Evolutionary conservation across 164 flowering plant species (phyloP).

Genomic region (Nelumbo lutea): DNA sequence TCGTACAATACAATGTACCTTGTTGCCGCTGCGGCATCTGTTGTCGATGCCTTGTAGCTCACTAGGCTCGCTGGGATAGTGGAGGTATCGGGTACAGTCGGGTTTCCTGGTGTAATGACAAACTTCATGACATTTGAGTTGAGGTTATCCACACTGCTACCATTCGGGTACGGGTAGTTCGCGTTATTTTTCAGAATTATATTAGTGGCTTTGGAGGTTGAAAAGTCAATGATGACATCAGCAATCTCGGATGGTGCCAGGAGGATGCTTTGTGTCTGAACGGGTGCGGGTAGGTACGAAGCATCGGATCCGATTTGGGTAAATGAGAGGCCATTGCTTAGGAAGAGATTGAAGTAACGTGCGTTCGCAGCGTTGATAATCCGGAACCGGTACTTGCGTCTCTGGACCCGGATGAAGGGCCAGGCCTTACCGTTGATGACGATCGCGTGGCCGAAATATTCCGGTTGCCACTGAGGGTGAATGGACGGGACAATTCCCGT

Average conservation of each 20-base stretch:
- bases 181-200: conserved; percentile 48
- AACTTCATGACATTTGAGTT: conserved; percentile 64
- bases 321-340: conserved; percentile 47
- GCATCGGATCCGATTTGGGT: conserved; percentile 62
- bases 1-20: conserved; percentile 61
- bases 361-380: conserved; percentile 74
- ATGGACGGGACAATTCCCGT: conserved; percentile 31
- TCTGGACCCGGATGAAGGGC: conserved; percentile 38
- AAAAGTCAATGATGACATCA: conserved; percentile 64
- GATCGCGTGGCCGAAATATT: conserved; percentile 19
- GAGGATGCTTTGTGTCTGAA: conserved; percentile 19
- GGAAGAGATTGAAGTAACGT: conserved; percentile 48
- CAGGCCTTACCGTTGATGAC: conserved; percentile 39
- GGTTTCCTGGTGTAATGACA: conserved; percentile 17
- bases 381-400: conserved; percentile 47
- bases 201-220: conserved; percentile 28
- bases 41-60: conserved; percentile 31
- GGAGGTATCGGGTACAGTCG: conserved; percentile 22
- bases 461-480: conserved; percentile 24
- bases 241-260: conserved; percentile 65
- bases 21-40: conserved; percentile 24
- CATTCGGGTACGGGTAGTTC: conserved; percentile 53
- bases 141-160: conserved; percentile 43
- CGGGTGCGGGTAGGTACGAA: conserved; percentile 31
- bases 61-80: conserved; percentile 29